Evolutionary conservation across 495 filamentous ascomycete genomes (phyloP), one percentile per base, ranked within the genome.

Genomic region (Emericellopsis terricola): DNA sequence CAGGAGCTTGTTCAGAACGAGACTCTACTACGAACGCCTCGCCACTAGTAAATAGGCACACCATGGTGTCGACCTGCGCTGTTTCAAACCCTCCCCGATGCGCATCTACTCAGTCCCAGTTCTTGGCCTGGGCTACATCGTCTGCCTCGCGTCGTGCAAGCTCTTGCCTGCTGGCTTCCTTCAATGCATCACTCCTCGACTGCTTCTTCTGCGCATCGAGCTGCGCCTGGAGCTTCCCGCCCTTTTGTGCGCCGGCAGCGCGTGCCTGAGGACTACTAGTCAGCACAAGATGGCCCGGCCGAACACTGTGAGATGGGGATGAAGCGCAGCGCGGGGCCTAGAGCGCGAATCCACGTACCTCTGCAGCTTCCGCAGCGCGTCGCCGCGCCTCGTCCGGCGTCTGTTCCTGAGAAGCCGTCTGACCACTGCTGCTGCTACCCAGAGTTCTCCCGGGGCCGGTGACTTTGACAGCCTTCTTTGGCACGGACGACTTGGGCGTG

Each of bases 351-450:
- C n/a, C n/a, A n/a, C 63, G 15, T 55, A 80, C 76, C 69, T 80
- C 71, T 10, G 77, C 78, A 15, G 79, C 78, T 29, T 66, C 60
- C 0, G 75, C 76, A 0, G 78, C 77, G 40, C 68, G 71, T 34
- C 46, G 52, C 42, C 64, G 58, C 23, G 68, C 72, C 31, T 77
- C 69, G 18, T 56, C 58, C 10, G 40, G 40, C 23, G 6, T 6
- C 23, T 26, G 23, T 11, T 26, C 6, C 23, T 26, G 23, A 6
- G 6, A 6, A 6, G 23, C 23, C 23, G 23, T 26, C 23, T 11
- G 23, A 8, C 33, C 31, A 29, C 38, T 29, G 11, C 29, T 9
- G 28, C 35, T 24, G 17, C 54, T 59, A 2, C 74, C 72, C 4
- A 76, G 47, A 9, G 66, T 69, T 32, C 74, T 61, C 15, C 70